These are phyloP conservation scores for Pharus latifolius DNA, from an alignment of 176 grass and related monocot species.

Conservation along the genomic window DNA sequence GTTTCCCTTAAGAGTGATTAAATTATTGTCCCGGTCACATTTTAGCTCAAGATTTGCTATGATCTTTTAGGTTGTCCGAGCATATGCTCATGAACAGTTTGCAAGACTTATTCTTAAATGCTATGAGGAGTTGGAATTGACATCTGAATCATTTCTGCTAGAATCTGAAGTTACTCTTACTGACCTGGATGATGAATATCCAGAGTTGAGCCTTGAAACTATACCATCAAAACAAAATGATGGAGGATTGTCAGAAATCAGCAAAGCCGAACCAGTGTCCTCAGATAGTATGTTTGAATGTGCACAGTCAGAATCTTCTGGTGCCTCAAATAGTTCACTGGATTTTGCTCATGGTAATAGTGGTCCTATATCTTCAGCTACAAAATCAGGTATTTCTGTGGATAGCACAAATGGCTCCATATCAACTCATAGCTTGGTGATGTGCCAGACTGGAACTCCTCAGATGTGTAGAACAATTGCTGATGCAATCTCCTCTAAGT, in stretches of 20 bases:
- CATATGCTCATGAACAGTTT: conserved; percentile 96
- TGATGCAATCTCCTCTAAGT: conserved; percentile 90
- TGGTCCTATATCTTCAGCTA: conserved; percentile 29
- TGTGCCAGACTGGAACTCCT: conserved; percentile 46
- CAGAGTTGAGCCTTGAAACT: conserved; percentile 61
- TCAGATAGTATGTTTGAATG: conserved; percentile 27
- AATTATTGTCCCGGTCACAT: background rate
- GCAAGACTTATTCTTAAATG: conserved; percentile 89
- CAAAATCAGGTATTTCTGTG: conserved; percentile 18
- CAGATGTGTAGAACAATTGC: conserved; percentile 46
- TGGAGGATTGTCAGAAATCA: conserved; percentile 16
- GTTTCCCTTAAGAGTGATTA: background rate
- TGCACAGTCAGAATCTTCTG: conserved; percentile 19
- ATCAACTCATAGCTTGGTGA: conserved; percentile 35
- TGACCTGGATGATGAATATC: conserved; percentile 73
- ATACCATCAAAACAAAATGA: conserved; percentile 37
- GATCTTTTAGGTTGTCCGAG: conserved; percentile 64
- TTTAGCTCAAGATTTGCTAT: background rate
- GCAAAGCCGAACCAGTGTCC: conserved; percentile 4
- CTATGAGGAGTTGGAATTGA: conserved; percentile 89
- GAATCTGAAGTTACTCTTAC: conserved; percentile 91
- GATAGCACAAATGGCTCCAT: conserved; percentile 5
- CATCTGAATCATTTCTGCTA: conserved; percentile 65
- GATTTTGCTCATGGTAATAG: conserved; percentile 11
- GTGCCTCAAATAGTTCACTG: background rate